These are phyloP conservation scores for Cladosporium sp. DNA, from an alignment of 2,329 filamentous ascomycete genomes.

Conservation along the genomic window DNA sequence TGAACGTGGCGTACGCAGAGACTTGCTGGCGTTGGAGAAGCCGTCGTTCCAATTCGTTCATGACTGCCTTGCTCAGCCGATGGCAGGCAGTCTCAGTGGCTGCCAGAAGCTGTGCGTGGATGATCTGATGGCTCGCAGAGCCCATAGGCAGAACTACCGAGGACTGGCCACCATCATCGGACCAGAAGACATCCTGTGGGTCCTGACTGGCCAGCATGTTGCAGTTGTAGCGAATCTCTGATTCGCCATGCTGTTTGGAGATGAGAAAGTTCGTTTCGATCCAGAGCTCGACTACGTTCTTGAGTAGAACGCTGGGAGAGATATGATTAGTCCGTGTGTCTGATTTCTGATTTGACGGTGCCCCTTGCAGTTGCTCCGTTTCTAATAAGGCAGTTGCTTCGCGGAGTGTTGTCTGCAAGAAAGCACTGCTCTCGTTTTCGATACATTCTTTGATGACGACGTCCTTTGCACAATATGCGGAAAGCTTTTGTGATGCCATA, in stretches of 20 bases:
- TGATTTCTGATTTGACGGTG: slow-evolving; percentile 4
- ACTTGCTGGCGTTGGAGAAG: slow-evolving; percentile 55
- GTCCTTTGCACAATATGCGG: slow-evolving; percentile 39
- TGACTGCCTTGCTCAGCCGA: slow-evolving; percentile 49
- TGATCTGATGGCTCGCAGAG: slow-evolving; percentile 37
- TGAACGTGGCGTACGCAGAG: slow-evolving; percentile 55
- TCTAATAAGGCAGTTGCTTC: slow-evolving; percentile 28
- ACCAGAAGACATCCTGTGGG: not conserved
- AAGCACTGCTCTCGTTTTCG: slow-evolving; percentile 46
- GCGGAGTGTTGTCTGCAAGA: slow-evolving; percentile 49
- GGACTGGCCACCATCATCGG: not conserved
- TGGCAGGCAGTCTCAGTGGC: slow-evolving; percentile 53
- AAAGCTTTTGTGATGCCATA: slow-evolving; percentile 51
- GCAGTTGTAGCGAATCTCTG: not conserved
- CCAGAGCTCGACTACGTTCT: slow-evolving; percentile 54
- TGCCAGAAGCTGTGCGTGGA: slow-evolving; percentile 52
- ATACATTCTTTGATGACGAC: slow-evolving; percentile 31
- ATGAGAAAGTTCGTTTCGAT: slow-evolving; percentile 50
- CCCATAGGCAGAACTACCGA: not conserved
- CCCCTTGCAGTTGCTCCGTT: not conserved
- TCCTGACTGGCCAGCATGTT: not conserved
- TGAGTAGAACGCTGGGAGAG: slow-evolving; percentile 41
- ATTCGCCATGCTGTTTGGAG: not conserved
- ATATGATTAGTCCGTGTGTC: slow-evolving; percentile 6
- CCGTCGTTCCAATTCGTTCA: slow-evolving; percentile 59